A percentile compares a stretch with the other conserved stretches of the same genome.
Evolutionary conservation across 2,329 filamentous ascomycete genomes (phyloP).

Genomic region (Fusarium nisikadoi): DNA sequence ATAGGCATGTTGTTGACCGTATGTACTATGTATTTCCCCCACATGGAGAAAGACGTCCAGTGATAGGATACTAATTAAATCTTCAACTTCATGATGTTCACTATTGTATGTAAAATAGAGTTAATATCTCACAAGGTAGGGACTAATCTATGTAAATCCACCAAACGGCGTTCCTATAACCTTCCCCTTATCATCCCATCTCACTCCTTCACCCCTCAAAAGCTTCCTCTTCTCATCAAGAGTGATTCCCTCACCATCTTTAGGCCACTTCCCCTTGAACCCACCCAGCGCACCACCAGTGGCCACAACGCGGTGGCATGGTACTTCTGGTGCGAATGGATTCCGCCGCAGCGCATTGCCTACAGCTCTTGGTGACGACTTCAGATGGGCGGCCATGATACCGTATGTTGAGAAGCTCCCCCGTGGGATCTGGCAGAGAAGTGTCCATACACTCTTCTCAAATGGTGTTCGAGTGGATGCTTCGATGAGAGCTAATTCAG

Average conservation of each 20-base stretch:
- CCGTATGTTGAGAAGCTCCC: conserved; percentile 84
- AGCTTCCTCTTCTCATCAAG: conserved; percentile 72
- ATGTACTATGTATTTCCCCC: conserved; percentile 1
- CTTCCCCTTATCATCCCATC: conserved; percentile 68
- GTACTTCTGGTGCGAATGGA: conserved; percentile 83
- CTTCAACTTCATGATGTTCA: background rate
- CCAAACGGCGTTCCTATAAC: conserved; percentile 66
- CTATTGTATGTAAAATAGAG: background rate
- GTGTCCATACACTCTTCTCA: conserved; percentile 73
- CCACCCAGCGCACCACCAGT: conserved; percentile 77
- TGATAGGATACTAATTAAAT: background rate
- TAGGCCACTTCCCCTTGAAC: conserved; percentile 74
- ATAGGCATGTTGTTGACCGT: conserved; percentile 29
- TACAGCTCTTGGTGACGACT: conserved; percentile 79
- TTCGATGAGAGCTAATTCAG: conserved; percentile 58
- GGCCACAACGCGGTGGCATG: conserved; percentile 84
- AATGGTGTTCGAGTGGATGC: conserved; percentile 60
- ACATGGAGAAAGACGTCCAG: conserved; percentile 28
- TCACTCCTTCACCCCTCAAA: conserved; percentile 71
- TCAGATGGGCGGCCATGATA: conserved; percentile 72
- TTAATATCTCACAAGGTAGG: background rate
- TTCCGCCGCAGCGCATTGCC: conserved; percentile 82
- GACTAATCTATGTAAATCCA: conserved; percentile 33
- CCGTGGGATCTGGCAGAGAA: conserved; percentile 79
- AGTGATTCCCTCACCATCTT: conserved; percentile 69